Evolutionary conservation across 78 protist genomes (phyloP).

Genomic region (Isochrysis galbana): DNA sequence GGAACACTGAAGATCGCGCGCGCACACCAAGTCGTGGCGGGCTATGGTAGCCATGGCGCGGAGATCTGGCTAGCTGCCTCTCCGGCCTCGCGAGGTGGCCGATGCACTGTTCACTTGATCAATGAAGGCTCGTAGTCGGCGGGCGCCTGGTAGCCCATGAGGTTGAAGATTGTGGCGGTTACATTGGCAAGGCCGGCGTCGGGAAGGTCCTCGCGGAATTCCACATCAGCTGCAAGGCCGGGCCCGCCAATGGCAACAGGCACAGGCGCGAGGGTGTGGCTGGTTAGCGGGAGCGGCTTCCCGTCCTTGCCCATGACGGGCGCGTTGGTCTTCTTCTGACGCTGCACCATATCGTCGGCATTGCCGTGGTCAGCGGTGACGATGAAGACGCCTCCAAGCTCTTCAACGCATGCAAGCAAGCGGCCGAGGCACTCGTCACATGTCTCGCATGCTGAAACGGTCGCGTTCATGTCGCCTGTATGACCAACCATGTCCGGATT

Average conservation of each 20-base stretch:
- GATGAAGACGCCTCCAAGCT: constrained; percentile 27
- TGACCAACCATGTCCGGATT: constrained; percentile 80
- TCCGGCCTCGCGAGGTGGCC: neutral
- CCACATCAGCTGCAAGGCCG: neutral
- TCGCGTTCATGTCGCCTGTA: constrained; percentile 61
- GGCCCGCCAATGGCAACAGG: neutral
- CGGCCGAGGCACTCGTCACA: constrained; percentile 52
- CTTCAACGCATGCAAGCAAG: constrained; percentile 16
- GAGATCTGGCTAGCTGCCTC: neutral
- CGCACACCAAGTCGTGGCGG: too few species aligned
- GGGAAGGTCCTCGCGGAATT: neutral
- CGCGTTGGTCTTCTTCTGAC: neutral
- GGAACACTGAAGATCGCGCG: neutral
- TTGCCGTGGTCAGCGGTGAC: constrained; percentile 78
- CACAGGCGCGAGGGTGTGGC: neutral
- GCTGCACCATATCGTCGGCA: constrained; percentile 59
- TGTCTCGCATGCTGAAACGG: constrained; percentile 24
- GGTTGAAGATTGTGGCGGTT: neutral
- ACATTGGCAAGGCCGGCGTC: neutral
- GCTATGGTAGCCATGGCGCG: neutral
- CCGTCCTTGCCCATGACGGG: neutral
- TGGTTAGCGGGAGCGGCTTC: neutral
- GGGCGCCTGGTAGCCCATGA: neutral
- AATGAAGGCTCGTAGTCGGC: neutral
- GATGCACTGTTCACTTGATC: neutral